These are phyloP conservation scores for Cladosporium oxysporum DNA, from an alignment of 2,329 filamentous ascomycete genomes.

Conservation along the genomic window DNA sequence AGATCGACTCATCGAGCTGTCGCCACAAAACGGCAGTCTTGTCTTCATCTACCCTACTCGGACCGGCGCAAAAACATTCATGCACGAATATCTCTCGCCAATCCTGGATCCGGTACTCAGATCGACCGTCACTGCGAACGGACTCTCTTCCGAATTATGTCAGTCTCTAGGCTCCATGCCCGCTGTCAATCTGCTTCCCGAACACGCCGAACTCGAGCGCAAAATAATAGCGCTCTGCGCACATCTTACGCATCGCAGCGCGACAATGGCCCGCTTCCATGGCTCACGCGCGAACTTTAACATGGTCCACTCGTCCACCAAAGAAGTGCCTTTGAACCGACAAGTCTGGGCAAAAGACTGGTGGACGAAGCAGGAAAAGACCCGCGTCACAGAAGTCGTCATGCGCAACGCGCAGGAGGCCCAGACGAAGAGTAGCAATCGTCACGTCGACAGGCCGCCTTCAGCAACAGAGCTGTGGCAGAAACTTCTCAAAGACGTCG, in stretches of 20 bases:
- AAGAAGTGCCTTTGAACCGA: conserved; percentile 53
- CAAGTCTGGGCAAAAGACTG: conserved; percentile 60
- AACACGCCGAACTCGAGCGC: conserved; percentile 47
- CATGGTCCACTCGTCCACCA: conserved; percentile 53
- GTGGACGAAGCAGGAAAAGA: conserved; percentile 66
- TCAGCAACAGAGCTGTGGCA: conserved; percentile 57
- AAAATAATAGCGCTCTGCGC: conserved; percentile 31
- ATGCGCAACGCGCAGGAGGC: conserved; percentile 48
- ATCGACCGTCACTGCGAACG: conserved; percentile 59
- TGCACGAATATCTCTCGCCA: conserved; percentile 60
- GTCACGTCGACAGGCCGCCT: conserved; percentile 36
- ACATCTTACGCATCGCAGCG: conserved; percentile 30
- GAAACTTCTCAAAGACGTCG: conserved; percentile 61
- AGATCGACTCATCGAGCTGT: conserved; percentile 62
- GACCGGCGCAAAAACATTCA: conserved; percentile 59
- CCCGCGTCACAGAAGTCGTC: conserved; percentile 56
- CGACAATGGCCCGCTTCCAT: conserved; percentile 35
- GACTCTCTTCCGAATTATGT: conserved; percentile 59
- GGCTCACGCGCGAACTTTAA: conserved; percentile 38
- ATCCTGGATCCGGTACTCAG: conserved; percentile 63
- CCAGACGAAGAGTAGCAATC: conserved; percentile 41
- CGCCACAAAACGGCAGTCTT: conserved; percentile 57
- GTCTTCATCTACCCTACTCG: conserved; percentile 65
- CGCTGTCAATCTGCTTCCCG: conserved; percentile 55
- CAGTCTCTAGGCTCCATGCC: conserved; percentile 56